Conservation (phyloP, 192 early-diverging fungal species). For the Linnemannia exigua region DNA sequence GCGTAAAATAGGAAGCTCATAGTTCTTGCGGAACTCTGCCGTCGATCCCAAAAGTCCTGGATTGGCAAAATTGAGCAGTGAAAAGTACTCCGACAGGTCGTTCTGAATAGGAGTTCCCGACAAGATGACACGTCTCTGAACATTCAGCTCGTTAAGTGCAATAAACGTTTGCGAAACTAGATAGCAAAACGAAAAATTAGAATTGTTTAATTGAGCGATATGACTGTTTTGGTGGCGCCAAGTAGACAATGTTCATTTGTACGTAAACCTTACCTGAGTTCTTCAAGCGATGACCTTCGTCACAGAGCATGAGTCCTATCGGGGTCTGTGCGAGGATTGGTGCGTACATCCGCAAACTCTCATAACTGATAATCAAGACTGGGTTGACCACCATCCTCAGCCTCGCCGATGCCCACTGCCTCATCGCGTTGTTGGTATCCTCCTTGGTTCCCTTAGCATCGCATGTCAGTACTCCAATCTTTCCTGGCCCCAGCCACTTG, state of each 20-base stretch:
- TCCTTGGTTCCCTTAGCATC: constrained; percentile 93
- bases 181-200: neutral
- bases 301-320: constrained; percentile 95
- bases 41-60: constrained; percentile 92
- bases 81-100: constrained; percentile 94
- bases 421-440: constrained; percentile 81
- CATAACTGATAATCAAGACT: constrained; percentile 98
- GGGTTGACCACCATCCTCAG: constrained; percentile 90
- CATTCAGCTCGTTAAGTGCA: constrained; percentile 86
- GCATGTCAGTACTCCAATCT: constrained; percentile 89
- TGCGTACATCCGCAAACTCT: constrained; percentile 90
- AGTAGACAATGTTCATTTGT: neutral
- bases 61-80: constrained; percentile 94
- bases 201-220: neutral
- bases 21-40: constrained; percentile 92
- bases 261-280: constrained; percentile 72
- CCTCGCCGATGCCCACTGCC: constrained; percentile 85
- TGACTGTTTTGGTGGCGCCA: neutral
- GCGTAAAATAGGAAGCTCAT: constrained; percentile 93
- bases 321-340: constrained; percentile 81
- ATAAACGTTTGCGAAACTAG: constrained; percentile 84
- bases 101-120: constrained; percentile 95
- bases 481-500: constrained; percentile 92
- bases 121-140: constrained; percentile 92
- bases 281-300: constrained; percentile 97